A percentile compares a stretch with the other conserved stretches of the same genome.
These are phyloP conservation scores for Didymella lethalis DNA, from an alignment of 2,329 filamentous ascomycete genomes.

Conservation along the genomic window DNA sequence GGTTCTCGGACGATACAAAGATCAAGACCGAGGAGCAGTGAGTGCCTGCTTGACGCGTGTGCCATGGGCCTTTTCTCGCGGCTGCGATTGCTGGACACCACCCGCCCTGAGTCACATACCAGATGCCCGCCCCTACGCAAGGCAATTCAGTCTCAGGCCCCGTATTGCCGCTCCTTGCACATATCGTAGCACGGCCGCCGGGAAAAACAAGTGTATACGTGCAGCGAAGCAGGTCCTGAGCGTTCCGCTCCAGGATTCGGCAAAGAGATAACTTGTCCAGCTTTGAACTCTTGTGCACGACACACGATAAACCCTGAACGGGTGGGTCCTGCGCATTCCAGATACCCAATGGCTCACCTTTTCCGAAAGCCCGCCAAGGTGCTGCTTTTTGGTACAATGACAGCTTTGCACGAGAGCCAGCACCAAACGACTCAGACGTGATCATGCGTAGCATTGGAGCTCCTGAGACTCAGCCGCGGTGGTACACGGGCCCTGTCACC, in stretches of 20 bases:
- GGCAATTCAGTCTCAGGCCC: neutral
- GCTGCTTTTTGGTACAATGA: neutral
- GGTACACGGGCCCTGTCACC: neutral
- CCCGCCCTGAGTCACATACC: neutral
- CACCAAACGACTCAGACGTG: neutral
- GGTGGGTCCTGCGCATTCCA: neutral
- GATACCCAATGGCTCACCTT: neutral
- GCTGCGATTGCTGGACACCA: neutral
- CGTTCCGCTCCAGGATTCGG: neutral
- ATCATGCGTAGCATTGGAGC: neutral
- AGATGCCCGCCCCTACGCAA: neutral
- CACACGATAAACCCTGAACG: neutral
- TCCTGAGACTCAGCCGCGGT: neutral
- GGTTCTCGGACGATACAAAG: neutral
- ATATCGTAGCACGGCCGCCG: neutral
- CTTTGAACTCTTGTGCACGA: neutral
- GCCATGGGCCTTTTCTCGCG: neutral
- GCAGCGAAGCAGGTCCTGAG: neutral
- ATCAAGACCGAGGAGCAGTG: slow-evolving; percentile 9
- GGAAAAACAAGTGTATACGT: neutral
- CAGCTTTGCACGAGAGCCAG: neutral
- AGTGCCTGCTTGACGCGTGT: neutral
- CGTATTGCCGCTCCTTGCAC: neutral
- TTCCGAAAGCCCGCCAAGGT: neutral
- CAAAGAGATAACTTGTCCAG: neutral